Conservation (phyloP, 2,329 filamentous ascomycete species). For the Botrytis galanthina region DNA sequence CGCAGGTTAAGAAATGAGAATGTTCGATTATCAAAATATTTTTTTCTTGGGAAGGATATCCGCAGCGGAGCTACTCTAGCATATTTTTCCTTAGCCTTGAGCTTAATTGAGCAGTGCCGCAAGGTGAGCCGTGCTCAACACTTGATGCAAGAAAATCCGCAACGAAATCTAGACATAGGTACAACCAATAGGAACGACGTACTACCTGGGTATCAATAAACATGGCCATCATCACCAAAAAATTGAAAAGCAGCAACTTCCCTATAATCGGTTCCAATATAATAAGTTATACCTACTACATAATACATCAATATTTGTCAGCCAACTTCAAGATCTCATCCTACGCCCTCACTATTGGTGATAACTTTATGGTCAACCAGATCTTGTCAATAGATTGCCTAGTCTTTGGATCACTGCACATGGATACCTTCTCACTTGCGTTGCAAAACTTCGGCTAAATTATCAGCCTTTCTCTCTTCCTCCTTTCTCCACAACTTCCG, state of each 20-base stretch:
- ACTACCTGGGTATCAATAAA: neutral
- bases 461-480: constrained; percentile 22
- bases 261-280: neutral
- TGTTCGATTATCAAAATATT: constrained; percentile 9
- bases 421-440: neutral
- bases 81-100: constrained; percentile 19
- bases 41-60: constrained; percentile 14
- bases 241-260: too few species aligned
- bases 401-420: neutral
- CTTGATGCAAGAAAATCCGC: neutral
- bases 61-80: constrained; percentile 6
- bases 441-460: constrained; percentile 20
- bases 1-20: neutral
- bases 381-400: neutral
- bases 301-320: neutral
- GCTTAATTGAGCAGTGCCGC: neutral
- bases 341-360: neutral
- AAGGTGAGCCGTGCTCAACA: neutral
- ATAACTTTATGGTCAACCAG: neutral
- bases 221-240: neutral
- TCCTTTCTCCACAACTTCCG: constrained; percentile 12
- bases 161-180: neutral
- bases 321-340: neutral
- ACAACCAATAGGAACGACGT: neutral
- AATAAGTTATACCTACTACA: neutral